phyloP scores from a whole-genome alignment of 2,329 filamentous ascomycete genomes.

The Chrysoporthe deuterocubensis region DNA sequence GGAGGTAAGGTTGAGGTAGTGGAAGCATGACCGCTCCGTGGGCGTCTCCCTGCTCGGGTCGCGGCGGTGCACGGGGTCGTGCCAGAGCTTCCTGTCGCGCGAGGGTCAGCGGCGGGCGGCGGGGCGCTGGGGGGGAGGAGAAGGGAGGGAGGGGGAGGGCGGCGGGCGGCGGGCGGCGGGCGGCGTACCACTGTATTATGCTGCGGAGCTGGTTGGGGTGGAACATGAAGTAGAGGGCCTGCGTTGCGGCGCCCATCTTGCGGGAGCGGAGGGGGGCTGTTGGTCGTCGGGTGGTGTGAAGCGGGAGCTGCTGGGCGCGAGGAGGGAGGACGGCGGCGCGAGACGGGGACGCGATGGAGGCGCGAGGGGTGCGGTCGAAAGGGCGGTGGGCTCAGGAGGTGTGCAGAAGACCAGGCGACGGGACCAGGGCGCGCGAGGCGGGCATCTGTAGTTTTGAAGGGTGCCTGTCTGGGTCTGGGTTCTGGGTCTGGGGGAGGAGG shows the following conservation, averaged over 20 bases:
- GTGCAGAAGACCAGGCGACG: neutral
- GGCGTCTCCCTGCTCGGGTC: constrained; percentile 74
- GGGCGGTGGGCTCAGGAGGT: neutral
- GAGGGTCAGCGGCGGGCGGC: constrained; percentile 25
- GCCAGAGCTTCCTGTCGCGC: constrained; percentile 83
- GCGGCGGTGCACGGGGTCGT: constrained; percentile 88
- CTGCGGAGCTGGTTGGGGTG: constrained; percentile 80
- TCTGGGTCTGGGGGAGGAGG: no score
- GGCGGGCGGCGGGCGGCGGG: neutral
- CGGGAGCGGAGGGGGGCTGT: constrained; percentile 32
- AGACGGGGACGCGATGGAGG: constrained; percentile 1
- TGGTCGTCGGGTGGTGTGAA: neutral
- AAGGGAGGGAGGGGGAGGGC: neutral
- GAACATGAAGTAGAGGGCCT: constrained; percentile 71
- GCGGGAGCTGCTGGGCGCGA: neutral
- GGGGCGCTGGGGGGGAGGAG: constrained; percentile 7
- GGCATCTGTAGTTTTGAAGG: neutral
- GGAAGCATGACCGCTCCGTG: constrained; percentile 81
- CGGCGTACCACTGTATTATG: constrained; percentile 82
- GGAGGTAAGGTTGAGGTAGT: constrained; percentile 84
- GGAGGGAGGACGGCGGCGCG: neutral
- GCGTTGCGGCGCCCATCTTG: constrained; percentile 58
- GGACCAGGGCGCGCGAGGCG: neutral
- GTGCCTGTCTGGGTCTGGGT: neutral
- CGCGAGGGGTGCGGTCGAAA: neutral